These are phyloP conservation scores for Xylaria sp. DNA, from an alignment of 2,329 filamentous ascomycete species.

Conservation along the genomic window DNA sequence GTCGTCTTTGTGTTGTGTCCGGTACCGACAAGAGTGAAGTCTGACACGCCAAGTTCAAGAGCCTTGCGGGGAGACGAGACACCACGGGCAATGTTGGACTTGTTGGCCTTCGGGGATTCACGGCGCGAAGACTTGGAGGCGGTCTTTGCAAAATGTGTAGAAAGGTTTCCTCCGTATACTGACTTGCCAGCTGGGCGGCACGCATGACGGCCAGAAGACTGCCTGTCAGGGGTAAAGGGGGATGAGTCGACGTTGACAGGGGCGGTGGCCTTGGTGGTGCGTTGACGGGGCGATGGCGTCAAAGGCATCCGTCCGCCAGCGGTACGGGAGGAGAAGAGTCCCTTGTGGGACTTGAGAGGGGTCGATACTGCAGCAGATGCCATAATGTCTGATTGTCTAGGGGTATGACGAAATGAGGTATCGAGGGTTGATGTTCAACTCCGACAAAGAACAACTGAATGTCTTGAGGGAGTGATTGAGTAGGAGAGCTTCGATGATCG, in stretches of 20 bases:
- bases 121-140: slow-evolving; percentile 68
- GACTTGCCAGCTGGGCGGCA: slow-evolving; percentile 65
- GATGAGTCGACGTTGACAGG: slow-evolving; percentile 64
- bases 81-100: slow-evolving; percentile 87
- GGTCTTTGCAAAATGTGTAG: slow-evolving; percentile 75
- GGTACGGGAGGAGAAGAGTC: slow-evolving; percentile 88
- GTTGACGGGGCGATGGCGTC: slow-evolving; percentile 81
- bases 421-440: slow-evolving; percentile 39
- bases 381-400: slow-evolving; percentile 57
- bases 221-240: slow-evolving; percentile 75
- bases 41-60: slow-evolving; percentile 87
- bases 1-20: slow-evolving; percentile 63
- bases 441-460: slow-evolving; percentile 53
- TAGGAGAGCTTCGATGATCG: slow-evolving; percentile 46
- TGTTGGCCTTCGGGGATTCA: slow-evolving; percentile 96
- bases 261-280: slow-evolving; percentile 53
- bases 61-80: slow-evolving; percentile 77
- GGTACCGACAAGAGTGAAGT: slow-evolving; percentile 88
- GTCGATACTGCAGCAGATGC: slow-evolving; percentile 83
- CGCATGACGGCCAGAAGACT: slow-evolving; percentile 52
- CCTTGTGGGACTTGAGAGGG: slow-evolving; percentile 91
- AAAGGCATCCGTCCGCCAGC: slow-evolving; percentile 94
- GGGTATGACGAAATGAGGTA: slow-evolving; percentile 45
- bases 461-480: slow-evolving; percentile 44
- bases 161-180: slow-evolving; percentile 78